Evolutionary conservation across 352 stramenopile genomes (phyloP).

Genomic region (Discostella stelligera): DNA sequence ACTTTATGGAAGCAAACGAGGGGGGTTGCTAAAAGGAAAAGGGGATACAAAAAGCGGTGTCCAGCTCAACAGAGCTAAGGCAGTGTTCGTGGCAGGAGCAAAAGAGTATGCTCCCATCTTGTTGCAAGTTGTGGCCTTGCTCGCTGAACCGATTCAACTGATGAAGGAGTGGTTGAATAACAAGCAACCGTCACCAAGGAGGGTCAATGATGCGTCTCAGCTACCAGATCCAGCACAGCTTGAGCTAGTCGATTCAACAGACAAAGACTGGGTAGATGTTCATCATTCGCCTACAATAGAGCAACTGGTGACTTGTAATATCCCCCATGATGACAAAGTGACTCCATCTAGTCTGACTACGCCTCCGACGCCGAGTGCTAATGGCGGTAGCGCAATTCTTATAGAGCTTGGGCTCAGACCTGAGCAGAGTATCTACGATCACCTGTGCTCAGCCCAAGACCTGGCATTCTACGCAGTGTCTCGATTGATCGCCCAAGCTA

Average conservation of each 20-base stretch:
- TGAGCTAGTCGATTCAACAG: slow-evolving; percentile 48
- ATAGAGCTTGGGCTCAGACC: slow-evolving; percentile 4
- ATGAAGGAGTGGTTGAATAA: neutral
- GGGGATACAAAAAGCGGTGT: slow-evolving; percentile 23
- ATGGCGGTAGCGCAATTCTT: neutral
- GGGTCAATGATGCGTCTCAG: neutral
- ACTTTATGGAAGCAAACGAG: slow-evolving; percentile 73
- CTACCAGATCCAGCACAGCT: slow-evolving; percentile 20
- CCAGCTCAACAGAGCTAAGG: slow-evolving; percentile 46
- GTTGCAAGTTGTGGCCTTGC: slow-evolving; percentile 58
- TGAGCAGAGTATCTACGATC: slow-evolving; percentile 38
- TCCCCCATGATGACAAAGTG: neutral
- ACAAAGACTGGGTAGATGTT: slow-evolving; percentile 66
- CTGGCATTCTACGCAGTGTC: slow-evolving; percentile 66
- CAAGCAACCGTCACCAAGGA: neutral
- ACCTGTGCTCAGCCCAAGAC: slow-evolving; percentile 66
- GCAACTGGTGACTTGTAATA: slow-evolving; percentile 10
- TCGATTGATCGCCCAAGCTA: slow-evolving; percentile 70
- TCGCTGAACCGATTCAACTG: slow-evolving; percentile 39
- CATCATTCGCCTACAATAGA: slow-evolving; percentile 30
- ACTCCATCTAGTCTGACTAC: neutral
- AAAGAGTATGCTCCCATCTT: slow-evolving; percentile 72
- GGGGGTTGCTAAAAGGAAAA: slow-evolving; percentile 52
- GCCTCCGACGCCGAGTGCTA: neutral
- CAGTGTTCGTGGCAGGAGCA: slow-evolving; percentile 59